A percentile compares a stretch with the other conserved stretches of the same genome.
These are phyloP conservation scores for Lasiosphaeria ovina DNA, from an alignment of 495 filamentous ascomycete genomes.

Conservation along the genomic window DNA sequence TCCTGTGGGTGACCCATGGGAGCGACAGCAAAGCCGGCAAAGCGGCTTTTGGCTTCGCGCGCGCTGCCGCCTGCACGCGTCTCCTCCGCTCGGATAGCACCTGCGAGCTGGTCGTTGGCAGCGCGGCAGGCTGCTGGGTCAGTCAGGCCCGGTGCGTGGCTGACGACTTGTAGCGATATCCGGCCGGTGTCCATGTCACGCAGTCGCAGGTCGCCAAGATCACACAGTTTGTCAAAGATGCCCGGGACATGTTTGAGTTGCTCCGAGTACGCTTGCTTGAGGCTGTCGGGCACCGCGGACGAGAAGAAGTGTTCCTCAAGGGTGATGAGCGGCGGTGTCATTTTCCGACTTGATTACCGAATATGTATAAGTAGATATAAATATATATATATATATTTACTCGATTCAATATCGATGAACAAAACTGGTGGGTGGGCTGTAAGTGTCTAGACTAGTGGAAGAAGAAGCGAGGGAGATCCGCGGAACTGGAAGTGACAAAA, in stretches of 20 bases:
- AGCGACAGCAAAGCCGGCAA: conserved; percentile 55
- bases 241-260: conserved; percentile 30
- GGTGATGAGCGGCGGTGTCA: conserved; percentile 44
- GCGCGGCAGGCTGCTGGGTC: conserved; percentile 36
- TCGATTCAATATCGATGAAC: no score
- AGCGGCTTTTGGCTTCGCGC: conserved; percentile 39
- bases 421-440: no score
- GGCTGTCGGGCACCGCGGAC: conserved; percentile 25
- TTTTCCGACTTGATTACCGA: neutral
- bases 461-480: no score
- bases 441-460: no score
- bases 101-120: conserved; percentile 55
- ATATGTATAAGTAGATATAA: no score
- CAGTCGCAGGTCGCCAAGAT: conserved; percentile 45
- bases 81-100: conserved; percentile 32
- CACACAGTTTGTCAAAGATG: conserved; percentile 33
- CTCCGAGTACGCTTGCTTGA: conserved; percentile 24
- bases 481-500: no score
- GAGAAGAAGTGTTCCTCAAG: conserved; percentile 63
- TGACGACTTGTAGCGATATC: conserved; percentile 57
- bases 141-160: conserved; percentile 45
- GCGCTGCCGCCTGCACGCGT: conserved; percentile 1
- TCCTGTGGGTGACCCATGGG: conserved; percentile 47
- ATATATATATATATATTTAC: no score
- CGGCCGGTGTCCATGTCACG: conserved; percentile 50